A percentile compares a stretch with the other conserved stretches of the same genome.
These are phyloP conservation scores for Lachnellula hyalina DNA, from an alignment of 2,329 filamentous ascomycete species.

Conservation along the genomic window DNA sequence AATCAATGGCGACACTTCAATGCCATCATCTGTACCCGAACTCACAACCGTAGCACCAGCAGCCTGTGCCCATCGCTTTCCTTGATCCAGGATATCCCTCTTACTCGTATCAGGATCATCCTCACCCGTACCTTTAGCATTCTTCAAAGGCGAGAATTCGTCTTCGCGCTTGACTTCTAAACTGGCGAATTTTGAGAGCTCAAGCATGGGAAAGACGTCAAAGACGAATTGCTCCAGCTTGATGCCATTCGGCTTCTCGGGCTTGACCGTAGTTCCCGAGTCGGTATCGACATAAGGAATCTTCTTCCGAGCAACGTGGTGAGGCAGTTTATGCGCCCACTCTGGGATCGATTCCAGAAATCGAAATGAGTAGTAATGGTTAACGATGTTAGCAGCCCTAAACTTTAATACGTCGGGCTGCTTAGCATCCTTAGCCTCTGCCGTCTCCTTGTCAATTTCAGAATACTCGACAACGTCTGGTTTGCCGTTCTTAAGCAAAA, in stretches of 20 bases:
- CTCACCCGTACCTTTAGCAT: slow-evolving; percentile 75
- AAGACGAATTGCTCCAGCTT: slow-evolving; percentile 99
- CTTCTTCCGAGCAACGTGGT: slow-evolving; percentile 98
- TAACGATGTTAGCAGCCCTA: slow-evolving; percentile 98
- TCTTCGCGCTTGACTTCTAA: slow-evolving; percentile 96
- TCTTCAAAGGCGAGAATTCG: slow-evolving; percentile 97
- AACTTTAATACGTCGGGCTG: slow-evolving; percentile 83
- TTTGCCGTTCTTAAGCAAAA: slow-evolving; percentile 90
- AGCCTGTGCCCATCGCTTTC: slow-evolving; percentile 75
- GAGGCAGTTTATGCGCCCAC: slow-evolving; percentile 81
- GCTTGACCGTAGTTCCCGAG: slow-evolving; percentile 77
- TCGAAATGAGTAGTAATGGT: slow-evolving; percentile 96
- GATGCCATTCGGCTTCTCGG: slow-evolving; percentile 92
- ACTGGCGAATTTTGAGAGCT: slow-evolving; percentile 84
- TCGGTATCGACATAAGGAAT: slow-evolving; percentile 78
- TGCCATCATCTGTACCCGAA: slow-evolving; percentile 56
- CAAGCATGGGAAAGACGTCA: slow-evolving; percentile 88
- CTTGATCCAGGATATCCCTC: slow-evolving; percentile 83
- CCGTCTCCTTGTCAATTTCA: slow-evolving; percentile 85
- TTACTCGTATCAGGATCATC: slow-evolving; percentile 94
- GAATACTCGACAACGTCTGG: slow-evolving; percentile 98
- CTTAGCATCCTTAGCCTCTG: slow-evolving; percentile 80
- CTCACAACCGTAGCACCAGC: slow-evolving; percentile 72
- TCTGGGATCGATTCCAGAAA: slow-evolving; percentile 88
- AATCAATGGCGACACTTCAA: slow-evolving; percentile 88